These are phyloP conservation scores for Rosa persica DNA, from an alignment of 306 rosid species.

Conservation along the genomic window DNA sequence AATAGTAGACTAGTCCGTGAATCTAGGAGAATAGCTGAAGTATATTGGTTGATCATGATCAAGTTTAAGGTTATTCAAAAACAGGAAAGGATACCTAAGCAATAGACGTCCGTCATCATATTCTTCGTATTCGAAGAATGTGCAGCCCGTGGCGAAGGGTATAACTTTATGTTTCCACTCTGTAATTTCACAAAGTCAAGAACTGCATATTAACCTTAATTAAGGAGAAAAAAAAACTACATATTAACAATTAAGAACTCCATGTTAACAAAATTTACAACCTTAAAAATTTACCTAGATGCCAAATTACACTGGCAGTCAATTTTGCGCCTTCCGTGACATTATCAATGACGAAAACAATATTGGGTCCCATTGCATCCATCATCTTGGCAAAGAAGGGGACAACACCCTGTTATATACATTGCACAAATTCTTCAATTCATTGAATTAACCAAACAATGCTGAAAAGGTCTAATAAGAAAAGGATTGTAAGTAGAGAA, in stretches of 20 bases:
- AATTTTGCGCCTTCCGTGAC: constrained; percentile 5
- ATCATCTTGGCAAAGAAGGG: constrained; percentile 26
- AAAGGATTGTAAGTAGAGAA: neutral
- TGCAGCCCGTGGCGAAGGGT: constrained; percentile 45
- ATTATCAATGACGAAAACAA: constrained; percentile 14
- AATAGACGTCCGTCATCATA: constrained; percentile 18
- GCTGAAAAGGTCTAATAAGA: neutral
- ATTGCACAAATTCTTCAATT: neutral
- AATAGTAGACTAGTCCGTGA: no score
- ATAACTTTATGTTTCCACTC: constrained; percentile 42
- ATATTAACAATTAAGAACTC: neutral
- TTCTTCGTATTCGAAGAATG: constrained; percentile 43
- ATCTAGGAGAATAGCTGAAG: no score
- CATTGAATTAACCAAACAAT: neutral
- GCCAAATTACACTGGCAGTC: constrained; percentile 37
- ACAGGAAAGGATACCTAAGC: constrained; percentile 32
- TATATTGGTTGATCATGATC: no score
- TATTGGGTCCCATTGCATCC: constrained; percentile 48
- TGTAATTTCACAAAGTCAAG: constrained; percentile 10
- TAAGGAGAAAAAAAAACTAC: neutral
- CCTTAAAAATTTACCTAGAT: constrained; percentile 24
- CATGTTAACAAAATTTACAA: neutral
- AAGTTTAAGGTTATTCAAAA: neutral
- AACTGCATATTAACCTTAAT: neutral
- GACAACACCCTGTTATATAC: constrained; percentile 22